These are phyloP conservation scores for Exophiala alcalophila DNA, from an alignment of 2,329 filamentous ascomycete genomes.

Conservation along the genomic window DNA sequence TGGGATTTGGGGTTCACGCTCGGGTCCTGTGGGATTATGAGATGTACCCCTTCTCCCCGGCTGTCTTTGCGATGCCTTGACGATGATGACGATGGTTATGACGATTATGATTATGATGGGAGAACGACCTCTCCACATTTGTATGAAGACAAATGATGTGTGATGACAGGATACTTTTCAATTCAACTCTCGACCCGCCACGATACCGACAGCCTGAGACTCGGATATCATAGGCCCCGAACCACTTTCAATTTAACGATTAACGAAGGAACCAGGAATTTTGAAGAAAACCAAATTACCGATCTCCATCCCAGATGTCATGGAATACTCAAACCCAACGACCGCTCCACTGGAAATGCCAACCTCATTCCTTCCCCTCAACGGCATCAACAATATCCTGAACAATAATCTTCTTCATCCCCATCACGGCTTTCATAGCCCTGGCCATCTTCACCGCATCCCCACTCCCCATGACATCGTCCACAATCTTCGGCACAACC, in stretches of 20 bases:
- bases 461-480: constrained; percentile 36
- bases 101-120: too few relatives aligned
- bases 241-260: too few relatives aligned
- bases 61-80: background rate
- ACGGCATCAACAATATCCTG: constrained; percentile 39
- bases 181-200: too few relatives aligned
- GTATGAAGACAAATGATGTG: too few relatives aligned
- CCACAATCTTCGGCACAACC: constrained; percentile 42
- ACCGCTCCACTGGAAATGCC: background rate
- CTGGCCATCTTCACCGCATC: constrained; percentile 38
- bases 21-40: constrained; percentile 1
- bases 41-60: background rate
- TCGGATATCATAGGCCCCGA: too few relatives aligned
- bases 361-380: constrained; percentile 24
- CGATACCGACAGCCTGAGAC: too few relatives aligned
- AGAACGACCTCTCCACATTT: too few relatives aligned
- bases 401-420: constrained; percentile 47
- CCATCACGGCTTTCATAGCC: constrained; percentile 39
- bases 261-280: too few relatives aligned
- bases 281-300: too few relatives aligned
- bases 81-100: too few relatives aligned
- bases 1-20: constrained; percentile 8
- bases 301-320: too few relatives aligned
- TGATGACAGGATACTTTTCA: too few relatives aligned
- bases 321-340: constrained; percentile 1